Evolutionary conservation across 78 protist species (phyloP), one percentile per base, ranked within the genome.

Genomic region (Chrysochromulina parva): DNA sequence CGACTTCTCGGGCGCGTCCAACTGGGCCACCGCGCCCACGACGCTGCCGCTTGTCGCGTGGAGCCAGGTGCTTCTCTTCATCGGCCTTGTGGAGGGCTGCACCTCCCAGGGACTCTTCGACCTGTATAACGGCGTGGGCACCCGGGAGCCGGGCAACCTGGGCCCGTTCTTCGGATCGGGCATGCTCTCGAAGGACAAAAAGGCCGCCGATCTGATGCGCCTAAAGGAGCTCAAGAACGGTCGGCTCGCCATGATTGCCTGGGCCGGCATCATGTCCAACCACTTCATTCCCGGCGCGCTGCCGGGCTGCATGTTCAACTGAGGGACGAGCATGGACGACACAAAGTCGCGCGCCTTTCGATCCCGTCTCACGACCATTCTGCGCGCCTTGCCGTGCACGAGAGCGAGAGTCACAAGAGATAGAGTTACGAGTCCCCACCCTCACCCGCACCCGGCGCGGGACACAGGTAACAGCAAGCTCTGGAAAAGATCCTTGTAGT

Each of bases 141-240:
- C 26, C 58, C 91, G 91, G 58, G 57, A 10, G 65, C 91, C 91
- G 53, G 92, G 92, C 92, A 17, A 74, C 53, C 78, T 76, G 24
- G 92, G 92, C 78, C 38, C 38, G 38, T 38, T 38, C 38, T 89
- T 47, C 57, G 92, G 57, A 59, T 47, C 92, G 67, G 50, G 6
- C 55, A 1, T 38, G 26, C 82, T 89, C 48, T 9, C 65, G 50
- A 55, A 71, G 47, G 82, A 74, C 82, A 28, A 28, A 55, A 48
- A 48, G 53, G 82, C 57, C 16, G 82, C 82, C 22, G 82, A 38
- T 9, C 38, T 48, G 82, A 74, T 74, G 82, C 55, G 57, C 80
- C 92, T 89, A 20, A 38, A 62, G 28, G 92, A 89, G 92, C 87
- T 89, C 53, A 89, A 74, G 73, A 82, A 89, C 92, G 87, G 92